Evolutionary conservation across 768 basidiomycete genomes (phyloP), one percentile per base, ranked within the genome.

Genomic region (Amanita molliuscula): DNA sequence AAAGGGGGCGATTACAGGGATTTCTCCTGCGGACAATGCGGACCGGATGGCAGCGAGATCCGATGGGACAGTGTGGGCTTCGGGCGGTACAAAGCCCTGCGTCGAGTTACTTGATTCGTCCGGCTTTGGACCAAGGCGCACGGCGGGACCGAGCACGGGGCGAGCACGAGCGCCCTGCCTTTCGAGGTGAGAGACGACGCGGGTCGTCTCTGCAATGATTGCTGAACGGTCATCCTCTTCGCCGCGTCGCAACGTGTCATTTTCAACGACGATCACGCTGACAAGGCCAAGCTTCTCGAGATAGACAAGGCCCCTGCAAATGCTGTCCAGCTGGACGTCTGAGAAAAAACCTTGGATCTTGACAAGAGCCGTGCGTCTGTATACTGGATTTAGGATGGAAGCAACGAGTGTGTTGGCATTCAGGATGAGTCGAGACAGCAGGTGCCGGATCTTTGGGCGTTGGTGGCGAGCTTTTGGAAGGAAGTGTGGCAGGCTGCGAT

Each of bases 311-410:
- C 96, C 96, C 35, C 85, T 79, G 35, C 87, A 82, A 56, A 99
- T 90, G 63, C 93, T 94, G 56, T 95, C 89, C 51, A 98, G 79
- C 59, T 97, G 96, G 6, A 82, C 76, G 65, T 95, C 86, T 8
- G 81, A 86, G 62, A 98, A 98, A 2, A 96, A 96, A 8, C 94
- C 92, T 64, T 98, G 96, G 2, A 98, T 71, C 67, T 98, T 98
- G 58, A 99, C 94, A 13, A 99, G 80, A 4, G 94, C 92, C 0
- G 96, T 95, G 47, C 90, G 84, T 38, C 82, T 77, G 51, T 81
- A 71, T 47, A 88, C 78, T 5, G 94, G 94, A 59, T 93, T 74
- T n/a, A 94, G 72, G 56, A 88, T 83, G n/a, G 83, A 82, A 5
- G 79, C 75, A 53, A 86, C 67, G 56, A 85, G 71, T 6, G 75